A percentile compares a stretch with the other conserved stretches of the same genome.
phyloP scores from a whole-genome alignment of 495 filamentous ascomycete species.

The Echria macrotheca region DNA sequence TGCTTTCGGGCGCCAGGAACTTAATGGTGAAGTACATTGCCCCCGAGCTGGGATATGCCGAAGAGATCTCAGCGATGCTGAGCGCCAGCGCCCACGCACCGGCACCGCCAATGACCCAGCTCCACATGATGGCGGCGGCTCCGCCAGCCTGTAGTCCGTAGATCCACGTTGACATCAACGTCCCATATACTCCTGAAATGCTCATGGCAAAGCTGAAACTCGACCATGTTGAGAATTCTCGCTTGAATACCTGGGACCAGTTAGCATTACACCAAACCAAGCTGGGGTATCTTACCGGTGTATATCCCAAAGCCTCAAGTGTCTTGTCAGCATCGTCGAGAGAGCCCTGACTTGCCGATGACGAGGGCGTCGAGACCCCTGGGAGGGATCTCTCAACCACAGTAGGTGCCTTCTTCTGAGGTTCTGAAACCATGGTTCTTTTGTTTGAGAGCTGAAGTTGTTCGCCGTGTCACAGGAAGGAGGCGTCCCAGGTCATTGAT shows the following conservation, averaged over 20 bases:
- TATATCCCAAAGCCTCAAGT: slow-evolving; percentile 30
- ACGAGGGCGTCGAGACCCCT: neutral
- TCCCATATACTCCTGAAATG: slow-evolving; percentile 56
- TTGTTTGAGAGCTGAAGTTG: neutral
- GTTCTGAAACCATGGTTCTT: neutral
- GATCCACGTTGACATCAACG: slow-evolving; percentile 55
- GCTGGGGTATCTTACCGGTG: slow-evolving; percentile 24
- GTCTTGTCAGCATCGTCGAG: slow-evolving; percentile 28
- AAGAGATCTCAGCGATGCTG: slow-evolving; percentile 52
- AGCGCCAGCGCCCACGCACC: slow-evolving; percentile 60
- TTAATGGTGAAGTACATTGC: slow-evolving; percentile 49
- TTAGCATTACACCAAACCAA: neutral
- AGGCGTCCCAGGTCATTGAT: too few relatives aligned
- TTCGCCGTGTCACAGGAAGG: neutral
- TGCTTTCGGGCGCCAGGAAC: slow-evolving; percentile 35
- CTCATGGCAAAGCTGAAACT: slow-evolving; percentile 61
- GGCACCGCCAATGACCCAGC: slow-evolving; percentile 57
- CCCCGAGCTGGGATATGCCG: slow-evolving; percentile 54
- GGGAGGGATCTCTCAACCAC: neutral
- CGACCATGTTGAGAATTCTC: slow-evolving; percentile 58
- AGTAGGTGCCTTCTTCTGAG: slow-evolving; percentile 6
- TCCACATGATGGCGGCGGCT: slow-evolving; percentile 57
- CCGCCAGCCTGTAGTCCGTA: slow-evolving; percentile 58
- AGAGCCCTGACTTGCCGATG: slow-evolving; percentile 6
- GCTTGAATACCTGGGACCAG: slow-evolving; percentile 50